A percentile compares a stretch with the other conserved stretches of the same genome.
These are phyloP conservation scores for Dactylonectria macrodidyma DNA, from an alignment of 2,329 filamentous ascomycete species.

Conservation along the genomic window DNA sequence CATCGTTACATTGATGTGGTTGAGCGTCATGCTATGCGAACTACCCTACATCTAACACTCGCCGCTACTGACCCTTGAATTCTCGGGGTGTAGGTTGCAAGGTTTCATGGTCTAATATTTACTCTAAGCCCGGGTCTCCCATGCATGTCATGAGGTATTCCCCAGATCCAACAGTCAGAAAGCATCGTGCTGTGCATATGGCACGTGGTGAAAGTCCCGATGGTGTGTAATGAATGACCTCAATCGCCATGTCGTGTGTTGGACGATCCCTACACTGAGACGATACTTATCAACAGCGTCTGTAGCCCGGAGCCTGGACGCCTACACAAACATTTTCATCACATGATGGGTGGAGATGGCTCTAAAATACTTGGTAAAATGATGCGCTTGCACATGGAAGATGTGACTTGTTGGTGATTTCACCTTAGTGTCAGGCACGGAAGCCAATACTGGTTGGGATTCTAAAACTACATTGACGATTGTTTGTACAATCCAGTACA, in stretches of 20 bases:
- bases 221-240: slow-evolving; percentile 15
- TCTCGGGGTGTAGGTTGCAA: slow-evolving; percentile 3
- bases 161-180: slow-evolving; percentile 26
- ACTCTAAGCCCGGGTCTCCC: slow-evolving; percentile 36
- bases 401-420: slow-evolving; percentile 29
- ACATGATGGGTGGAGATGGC: slow-evolving; percentile 15
- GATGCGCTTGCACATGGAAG: slow-evolving; percentile 18
- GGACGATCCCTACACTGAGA: background rate
- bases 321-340: slow-evolving; percentile 11
- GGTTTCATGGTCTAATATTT: slow-evolving; percentile 19
- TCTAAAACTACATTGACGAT: slow-evolving; percentile 48
- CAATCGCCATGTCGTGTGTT: background rate
- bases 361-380: background rate
- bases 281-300: background rate
- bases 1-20: slow-evolving; percentile 21
- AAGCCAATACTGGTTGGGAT: slow-evolving; percentile 35
- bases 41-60: slow-evolving; percentile 26
- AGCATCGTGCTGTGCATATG: slow-evolving; percentile 10
- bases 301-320: slow-evolving; percentile 1
- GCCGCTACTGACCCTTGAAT: background rate
- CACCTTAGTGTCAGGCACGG: slow-evolving; percentile 31
- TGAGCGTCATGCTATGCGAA: slow-evolving; percentile 18
- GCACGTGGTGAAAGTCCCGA: slow-evolving; percentile 26
- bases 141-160: slow-evolving; percentile 31
- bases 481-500: slow-evolving; percentile 49